Conservation (phyloP, 257 asterid species). For the Ajuga chamaepitys region DNA sequence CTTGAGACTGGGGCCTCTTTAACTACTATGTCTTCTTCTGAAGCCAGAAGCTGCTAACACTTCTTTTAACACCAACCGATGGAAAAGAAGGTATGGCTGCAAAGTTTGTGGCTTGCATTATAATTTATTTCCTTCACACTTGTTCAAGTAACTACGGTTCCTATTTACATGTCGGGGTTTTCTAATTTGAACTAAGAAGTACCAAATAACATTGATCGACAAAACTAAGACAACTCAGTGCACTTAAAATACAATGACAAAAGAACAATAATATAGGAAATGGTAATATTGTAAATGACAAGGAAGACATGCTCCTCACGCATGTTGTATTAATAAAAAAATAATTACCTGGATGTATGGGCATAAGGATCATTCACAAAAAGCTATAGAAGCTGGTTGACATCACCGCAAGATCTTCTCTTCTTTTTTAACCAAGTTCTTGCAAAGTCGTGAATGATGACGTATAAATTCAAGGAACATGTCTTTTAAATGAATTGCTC, state of each 20-base stretch:
- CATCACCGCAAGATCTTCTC: slow-evolving; percentile 6
- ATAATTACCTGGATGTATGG: not conserved
- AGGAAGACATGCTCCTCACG: not conserved
- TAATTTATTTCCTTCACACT: too few relatives aligned
- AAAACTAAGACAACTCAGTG: not conserved
- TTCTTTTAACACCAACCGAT: not conserved
- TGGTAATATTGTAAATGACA: not conserved
- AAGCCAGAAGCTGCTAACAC: not conserved
- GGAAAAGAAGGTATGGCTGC: not conserved
- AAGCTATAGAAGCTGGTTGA: slow-evolving; percentile 5
- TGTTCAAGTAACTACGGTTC: too few relatives aligned
- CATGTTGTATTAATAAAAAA: not conserved
- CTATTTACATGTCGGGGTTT: too few relatives aligned
- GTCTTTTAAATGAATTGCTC: slow-evolving; percentile 18
- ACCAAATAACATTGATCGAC: not conserved
- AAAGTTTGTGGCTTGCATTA: too few relatives aligned
- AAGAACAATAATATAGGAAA: not conserved
- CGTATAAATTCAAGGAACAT: slow-evolving; percentile 8
- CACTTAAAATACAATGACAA: not conserved
- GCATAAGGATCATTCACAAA: not conserved
- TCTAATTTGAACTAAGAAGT: not conserved
- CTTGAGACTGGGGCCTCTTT: too few relatives aligned
- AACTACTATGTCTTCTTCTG: too few relatives aligned
- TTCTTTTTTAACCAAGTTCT: slow-evolving; percentile 18
- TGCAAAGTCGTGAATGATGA: slow-evolving; percentile 15